Conservation (phyloP, 75 land plant genomes). For the Adiantum capillusveneris region DNA sequence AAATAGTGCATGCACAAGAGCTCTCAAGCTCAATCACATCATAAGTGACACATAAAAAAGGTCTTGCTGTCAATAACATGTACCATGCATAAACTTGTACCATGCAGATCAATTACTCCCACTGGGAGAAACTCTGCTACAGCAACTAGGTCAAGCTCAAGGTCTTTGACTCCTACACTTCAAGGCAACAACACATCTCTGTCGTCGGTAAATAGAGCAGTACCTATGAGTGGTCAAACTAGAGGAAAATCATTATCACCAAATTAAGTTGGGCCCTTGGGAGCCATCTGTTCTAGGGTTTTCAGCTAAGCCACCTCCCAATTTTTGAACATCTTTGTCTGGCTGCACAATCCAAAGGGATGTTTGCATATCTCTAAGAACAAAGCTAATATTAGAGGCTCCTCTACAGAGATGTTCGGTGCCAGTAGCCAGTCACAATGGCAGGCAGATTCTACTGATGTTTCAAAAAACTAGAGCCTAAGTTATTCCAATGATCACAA, state of each 20-base stretch:
- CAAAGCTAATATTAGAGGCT: slow-evolving; percentile 8
- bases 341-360: slow-evolving; percentile 59
- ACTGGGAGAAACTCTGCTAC: slow-evolving; percentile 42
- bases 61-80: too few relatives aligned
- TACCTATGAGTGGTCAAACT: slow-evolving; percentile 35
- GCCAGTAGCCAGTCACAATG: slow-evolving; percentile 9
- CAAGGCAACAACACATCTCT: slow-evolving; percentile 40
- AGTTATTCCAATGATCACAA: slow-evolving; percentile 41
- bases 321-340: slow-evolving; percentile 67
- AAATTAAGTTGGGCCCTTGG: slow-evolving; percentile 61
- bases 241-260: slow-evolving; percentile 71
- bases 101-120: slow-evolving; percentile 53
- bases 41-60: too few relatives aligned
- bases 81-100: too few relatives aligned
- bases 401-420: slow-evolving; percentile 17
- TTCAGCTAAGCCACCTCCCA: slow-evolving; percentile 70
- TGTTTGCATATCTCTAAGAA: slow-evolving; percentile 23
- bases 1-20: too few relatives aligned
- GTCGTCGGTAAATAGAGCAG: slow-evolving; percentile 27
- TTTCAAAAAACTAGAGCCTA: slow-evolving; percentile 58
- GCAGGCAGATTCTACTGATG: slow-evolving; percentile 53
- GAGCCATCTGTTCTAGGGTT: slow-evolving; percentile 56
- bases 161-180: slow-evolving; percentile 45
- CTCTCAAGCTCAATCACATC: too few relatives aligned
- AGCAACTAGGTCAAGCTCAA: slow-evolving; percentile 30